These are phyloP conservation scores for Chalciporus sp. DNA, from an alignment of 1,284 basidiomycete genomes.

Conservation along the genomic window DNA sequence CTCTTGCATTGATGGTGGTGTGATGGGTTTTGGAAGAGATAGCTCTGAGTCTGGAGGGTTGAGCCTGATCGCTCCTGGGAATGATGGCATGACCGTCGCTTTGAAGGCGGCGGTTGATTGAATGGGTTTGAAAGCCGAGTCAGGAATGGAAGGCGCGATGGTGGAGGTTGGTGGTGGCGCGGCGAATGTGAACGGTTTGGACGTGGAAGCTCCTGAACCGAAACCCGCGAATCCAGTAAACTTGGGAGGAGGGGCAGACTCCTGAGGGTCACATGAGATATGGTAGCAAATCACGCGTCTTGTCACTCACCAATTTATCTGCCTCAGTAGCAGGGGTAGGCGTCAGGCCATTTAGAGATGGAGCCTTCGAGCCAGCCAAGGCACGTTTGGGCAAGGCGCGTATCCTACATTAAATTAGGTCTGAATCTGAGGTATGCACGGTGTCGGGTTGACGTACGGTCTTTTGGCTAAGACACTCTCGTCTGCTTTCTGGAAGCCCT, in stretches of 20 bases:
- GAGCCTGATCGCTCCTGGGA: slow-evolving; percentile 8
- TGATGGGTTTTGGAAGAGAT: slow-evolving; percentile 10
- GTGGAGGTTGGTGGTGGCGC: slow-evolving; percentile 19
- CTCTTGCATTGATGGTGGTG: slow-evolving; percentile 25
- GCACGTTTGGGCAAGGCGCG: slow-evolving; percentile 57
- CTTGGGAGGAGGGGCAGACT: slow-evolving; percentile 36
- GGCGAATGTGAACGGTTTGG: slow-evolving; percentile 39
- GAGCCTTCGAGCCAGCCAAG: slow-evolving; percentile 21
- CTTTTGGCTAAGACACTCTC: slow-evolving; percentile 51
- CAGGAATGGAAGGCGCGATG: slow-evolving; percentile 34
- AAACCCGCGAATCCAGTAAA: slow-evolving; percentile 54
- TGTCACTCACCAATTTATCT: slow-evolving; percentile 28
- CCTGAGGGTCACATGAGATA: slow-evolving; percentile 17
- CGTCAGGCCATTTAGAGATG: slow-evolving; percentile 29
- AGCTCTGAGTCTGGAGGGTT: slow-evolving; percentile 5
- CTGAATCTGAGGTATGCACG: background rate
- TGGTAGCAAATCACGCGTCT: slow-evolving; percentile 13
- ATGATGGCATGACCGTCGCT: slow-evolving; percentile 16
- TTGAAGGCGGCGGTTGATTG: slow-evolving; percentile 27
- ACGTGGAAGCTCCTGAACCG: slow-evolving; percentile 33
- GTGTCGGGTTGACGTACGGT: slow-evolving; percentile 44
- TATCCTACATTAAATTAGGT: slow-evolving; percentile 45
- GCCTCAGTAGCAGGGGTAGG: slow-evolving; percentile 12
- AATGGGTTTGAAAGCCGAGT: slow-evolving; percentile 8
- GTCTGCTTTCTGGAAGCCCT: slow-evolving; percentile 59